These are phyloP conservation scores for Phyllostachys edulis DNA, from an alignment of 176 grass and related monocot species.

Conservation along the genomic window DNA sequence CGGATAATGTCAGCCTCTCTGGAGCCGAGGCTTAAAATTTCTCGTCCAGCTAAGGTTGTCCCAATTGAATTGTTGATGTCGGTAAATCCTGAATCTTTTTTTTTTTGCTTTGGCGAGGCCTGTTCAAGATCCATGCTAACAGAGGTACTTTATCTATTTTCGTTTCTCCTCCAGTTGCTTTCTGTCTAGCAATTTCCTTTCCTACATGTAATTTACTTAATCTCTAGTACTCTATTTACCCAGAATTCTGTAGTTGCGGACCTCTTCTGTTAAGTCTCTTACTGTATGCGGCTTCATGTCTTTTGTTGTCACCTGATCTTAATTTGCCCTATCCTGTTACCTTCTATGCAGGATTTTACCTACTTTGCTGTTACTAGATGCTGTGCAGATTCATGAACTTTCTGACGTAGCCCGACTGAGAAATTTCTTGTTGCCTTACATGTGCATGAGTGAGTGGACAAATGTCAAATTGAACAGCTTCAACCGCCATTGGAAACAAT, in stretches of 20 bases:
- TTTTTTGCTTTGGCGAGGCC: constrained; percentile 80
- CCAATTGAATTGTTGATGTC: constrained; percentile 70
- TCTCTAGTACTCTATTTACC: not conserved
- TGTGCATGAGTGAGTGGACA: no score
- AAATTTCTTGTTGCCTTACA: not conserved
- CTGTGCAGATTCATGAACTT: not conserved
- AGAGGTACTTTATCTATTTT: constrained; percentile 34
- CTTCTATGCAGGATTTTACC: not conserved
- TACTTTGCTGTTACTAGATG: no score
- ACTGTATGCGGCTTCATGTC: not conserved
- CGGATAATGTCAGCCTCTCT: constrained; percentile 47
- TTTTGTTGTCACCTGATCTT: not conserved
- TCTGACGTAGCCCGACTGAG: not conserved
- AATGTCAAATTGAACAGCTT: not conserved
- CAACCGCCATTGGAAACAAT: not conserved
- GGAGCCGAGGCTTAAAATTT: constrained; percentile 76
- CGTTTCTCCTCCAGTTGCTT: not conserved
- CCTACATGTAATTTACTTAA: not conserved
- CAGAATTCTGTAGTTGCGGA: not conserved
- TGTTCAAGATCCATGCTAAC: constrained; percentile 31
- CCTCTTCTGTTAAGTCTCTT: not conserved
- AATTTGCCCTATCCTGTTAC: not conserved
- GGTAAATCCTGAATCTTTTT: constrained; percentile 54
- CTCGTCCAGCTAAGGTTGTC: constrained; percentile 52
- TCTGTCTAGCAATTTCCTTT: not conserved